Conservation (phyloP, 176 grass and related monocot species). For the Hyparrhenia diplandra region DNA sequence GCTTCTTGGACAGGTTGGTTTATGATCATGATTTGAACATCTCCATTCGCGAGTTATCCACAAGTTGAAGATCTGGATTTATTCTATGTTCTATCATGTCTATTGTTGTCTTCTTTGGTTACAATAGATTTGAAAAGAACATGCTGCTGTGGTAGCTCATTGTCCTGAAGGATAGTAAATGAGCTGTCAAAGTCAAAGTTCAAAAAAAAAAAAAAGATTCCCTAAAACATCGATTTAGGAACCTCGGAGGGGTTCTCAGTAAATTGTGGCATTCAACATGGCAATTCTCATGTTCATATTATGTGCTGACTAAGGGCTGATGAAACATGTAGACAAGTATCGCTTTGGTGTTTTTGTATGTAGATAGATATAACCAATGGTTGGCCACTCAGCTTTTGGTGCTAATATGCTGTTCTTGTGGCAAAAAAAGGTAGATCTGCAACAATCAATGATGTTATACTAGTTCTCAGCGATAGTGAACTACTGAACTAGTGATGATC, state of each 20-base stretch:
- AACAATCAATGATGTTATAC: not conserved
- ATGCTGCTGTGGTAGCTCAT: not conserved
- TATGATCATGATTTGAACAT: conserved; percentile 3
- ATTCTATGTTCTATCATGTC: not conserved
- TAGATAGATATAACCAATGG: not conserved
- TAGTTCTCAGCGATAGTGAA: not conserved
- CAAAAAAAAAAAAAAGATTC: not conserved
- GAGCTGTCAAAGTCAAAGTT: not conserved
- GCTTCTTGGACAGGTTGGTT: conserved; percentile 85
- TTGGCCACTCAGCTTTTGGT: not conserved
- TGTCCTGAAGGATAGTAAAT: not conserved
- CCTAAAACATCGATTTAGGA: not conserved
- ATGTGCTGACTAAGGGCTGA: not conserved
- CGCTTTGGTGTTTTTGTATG: not conserved
- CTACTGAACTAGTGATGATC: conserved; percentile 7
- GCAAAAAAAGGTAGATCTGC: not conserved
- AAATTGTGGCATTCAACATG: conserved; percentile 1
- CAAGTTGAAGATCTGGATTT: not conserved
- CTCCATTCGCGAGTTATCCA: not conserved
- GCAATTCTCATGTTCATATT: not conserved
- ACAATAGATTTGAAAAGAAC: not conserved
- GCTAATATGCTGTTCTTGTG: not conserved
- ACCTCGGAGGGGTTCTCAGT: not conserved
- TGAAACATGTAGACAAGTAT: not conserved
- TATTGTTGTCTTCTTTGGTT: not conserved